These are phyloP conservation scores for Spiraea crenata DNA, from an alignment of 331 rosid species.

Conservation along the genomic window DNA sequence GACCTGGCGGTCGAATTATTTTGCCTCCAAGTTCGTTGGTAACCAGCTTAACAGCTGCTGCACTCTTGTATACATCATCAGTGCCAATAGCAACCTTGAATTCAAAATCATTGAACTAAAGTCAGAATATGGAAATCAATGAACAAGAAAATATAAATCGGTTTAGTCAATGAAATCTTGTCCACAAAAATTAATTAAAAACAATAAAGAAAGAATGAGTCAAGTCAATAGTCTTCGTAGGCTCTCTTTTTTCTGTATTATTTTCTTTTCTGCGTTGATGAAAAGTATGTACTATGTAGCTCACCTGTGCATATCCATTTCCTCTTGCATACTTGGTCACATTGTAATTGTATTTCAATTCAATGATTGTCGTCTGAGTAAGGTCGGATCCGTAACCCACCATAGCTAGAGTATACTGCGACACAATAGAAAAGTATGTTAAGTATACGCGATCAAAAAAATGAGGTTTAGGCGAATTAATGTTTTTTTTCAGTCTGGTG, in stretches of 20 bases:
- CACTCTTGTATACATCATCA: constrained; percentile 21
- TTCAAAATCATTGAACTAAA: neutral
- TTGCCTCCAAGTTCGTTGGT: constrained; percentile 11
- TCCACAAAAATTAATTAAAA: too few species aligned
- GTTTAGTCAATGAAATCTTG: neutral
- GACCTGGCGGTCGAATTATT: constrained; percentile 9
- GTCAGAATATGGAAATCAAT: neutral
- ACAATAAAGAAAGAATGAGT: neutral
- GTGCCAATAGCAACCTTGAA: constrained; percentile 22
- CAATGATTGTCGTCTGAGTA: constrained; percentile 14
- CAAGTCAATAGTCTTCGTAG: neutral
- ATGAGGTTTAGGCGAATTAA: neutral
- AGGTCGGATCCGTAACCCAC: constrained; percentile 15
- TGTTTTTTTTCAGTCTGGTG: too few species aligned
- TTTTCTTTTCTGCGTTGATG: too few species aligned
- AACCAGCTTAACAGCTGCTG: neutral
- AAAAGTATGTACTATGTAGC: neutral
- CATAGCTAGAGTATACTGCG: constrained; percentile 11
- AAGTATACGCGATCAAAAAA: too few species aligned
- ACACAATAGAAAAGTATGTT: neutral
- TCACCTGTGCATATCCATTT: constrained; percentile 23
- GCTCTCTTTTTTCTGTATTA: too few species aligned
- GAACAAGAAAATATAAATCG: neutral
- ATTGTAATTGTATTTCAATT: constrained; percentile 14
- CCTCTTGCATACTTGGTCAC: constrained; percentile 8